A percentile compares a stretch with the other conserved stretches of the same genome.
Evolutionary conservation across 2,329 filamentous ascomycete species (phyloP).

Genomic region (Ophiostoma triangulosporum): DNA sequence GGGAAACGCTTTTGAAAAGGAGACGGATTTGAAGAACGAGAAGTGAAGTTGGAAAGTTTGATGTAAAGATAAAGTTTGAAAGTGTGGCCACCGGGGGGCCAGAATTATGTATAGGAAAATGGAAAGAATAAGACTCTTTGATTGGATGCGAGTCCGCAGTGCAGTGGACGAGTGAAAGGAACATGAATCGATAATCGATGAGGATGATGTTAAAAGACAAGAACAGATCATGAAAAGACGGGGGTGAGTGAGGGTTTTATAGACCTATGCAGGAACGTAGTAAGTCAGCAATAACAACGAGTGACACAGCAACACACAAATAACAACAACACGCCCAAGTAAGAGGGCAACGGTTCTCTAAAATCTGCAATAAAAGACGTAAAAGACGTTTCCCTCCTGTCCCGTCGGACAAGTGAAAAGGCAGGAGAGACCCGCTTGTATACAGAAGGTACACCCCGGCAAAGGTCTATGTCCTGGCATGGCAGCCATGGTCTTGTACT

Average conservation of each 20-base stretch:
- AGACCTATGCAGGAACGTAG: no score
- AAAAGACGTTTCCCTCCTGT: no score
- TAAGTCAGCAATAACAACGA: no score
- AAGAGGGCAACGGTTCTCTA: background rate
- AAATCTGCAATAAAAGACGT: background rate
- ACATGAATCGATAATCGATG: background rate
- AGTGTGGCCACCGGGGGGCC: constrained; percentile 1
- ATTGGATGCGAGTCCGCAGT: background rate
- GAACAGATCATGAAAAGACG: background rate
- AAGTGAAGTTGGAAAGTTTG: background rate
- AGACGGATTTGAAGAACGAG: no score
- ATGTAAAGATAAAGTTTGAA: background rate
- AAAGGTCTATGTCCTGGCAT: background rate
- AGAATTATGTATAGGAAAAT: no score
- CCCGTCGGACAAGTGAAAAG: background rate
- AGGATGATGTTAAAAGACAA: background rate
- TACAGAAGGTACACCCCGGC: background rate
- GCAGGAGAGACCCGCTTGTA: background rate
- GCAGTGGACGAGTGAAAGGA: background rate
- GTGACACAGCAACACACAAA: background rate
- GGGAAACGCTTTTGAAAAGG: no score
- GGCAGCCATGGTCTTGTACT: background rate
- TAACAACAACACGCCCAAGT: background rate
- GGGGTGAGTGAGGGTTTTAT: no score
- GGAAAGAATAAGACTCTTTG: background rate